Evolutionary conservation across 2,329 filamentous ascomycete species (phyloP), one percentile per base, ranked within the genome.

Genomic region (Paracamarosporium sp.): DNA sequence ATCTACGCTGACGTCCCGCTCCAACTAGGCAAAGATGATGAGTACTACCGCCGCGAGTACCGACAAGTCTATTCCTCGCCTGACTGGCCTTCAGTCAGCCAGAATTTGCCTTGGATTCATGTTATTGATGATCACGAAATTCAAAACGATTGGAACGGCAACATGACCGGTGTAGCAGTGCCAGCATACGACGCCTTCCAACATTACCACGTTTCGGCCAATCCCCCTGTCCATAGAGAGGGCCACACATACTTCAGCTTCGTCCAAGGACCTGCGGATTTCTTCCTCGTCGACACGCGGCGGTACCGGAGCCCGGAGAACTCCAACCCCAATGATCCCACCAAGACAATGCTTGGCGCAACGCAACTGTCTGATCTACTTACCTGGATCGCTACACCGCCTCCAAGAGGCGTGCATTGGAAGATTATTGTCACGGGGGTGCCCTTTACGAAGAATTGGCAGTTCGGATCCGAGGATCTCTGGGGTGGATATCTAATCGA

Each of bases 361-460:
- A 83, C 88, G 1, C 95, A 99, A 74, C 85, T 96, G 0, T 82
- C 85, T 5, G 93, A 96, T 64, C 85, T 99, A 1, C 80, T 97
- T 5, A 82, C 83, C 4, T 99, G 90, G 85, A 83, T 99, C 20
- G 81, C 81, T 11, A 86, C 85, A 1, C 88, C 90, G 0, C 90
- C 92, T 61, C 89, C 91, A 0, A 80, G 81, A 28, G 92, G 92
- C 1, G 88, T 97, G 0, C 89, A 89, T 69, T 99, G 95, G 94
- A 98, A 98, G 80, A 88, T 99, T 67, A 82, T 99, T 50, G 89
- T 93, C 17, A 93, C 91, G 36, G 93, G 91, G 17, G 90, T 98
- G 5, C 95, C 95, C 0, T 97, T 99, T 74, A 98, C 95, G 6
- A 96, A 97, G 80, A 99, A 99, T 76, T 99, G 95, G 94, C 90